Evolutionary conservation across 768 basidiomycete genomes (phyloP).

Genomic region (Cystoderma amianthinum): DNA sequence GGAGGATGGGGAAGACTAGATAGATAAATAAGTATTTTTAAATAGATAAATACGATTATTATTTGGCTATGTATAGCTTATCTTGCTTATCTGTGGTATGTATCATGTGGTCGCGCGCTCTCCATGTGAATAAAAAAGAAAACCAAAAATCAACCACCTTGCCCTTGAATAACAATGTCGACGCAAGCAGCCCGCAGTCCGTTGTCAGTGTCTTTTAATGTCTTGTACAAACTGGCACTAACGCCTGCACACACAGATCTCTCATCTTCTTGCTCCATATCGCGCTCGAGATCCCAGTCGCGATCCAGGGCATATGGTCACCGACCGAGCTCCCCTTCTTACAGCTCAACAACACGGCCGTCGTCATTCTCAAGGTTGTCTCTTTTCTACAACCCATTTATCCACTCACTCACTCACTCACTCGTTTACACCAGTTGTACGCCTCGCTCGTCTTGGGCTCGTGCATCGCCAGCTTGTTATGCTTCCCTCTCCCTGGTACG

Average conservation of each 20-base stretch:
- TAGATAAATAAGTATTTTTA: too few relatives aligned
- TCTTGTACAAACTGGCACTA: neutral
- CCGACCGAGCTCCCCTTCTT: constrained; percentile 64
- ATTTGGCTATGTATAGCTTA: too few relatives aligned
- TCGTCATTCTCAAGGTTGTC: constrained; percentile 66
- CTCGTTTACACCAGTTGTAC: constrained; percentile 47
- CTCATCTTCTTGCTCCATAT: constrained; percentile 73
- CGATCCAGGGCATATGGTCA: constrained; percentile 67
- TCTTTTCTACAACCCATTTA: neutral
- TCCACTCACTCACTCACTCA: too few relatives aligned
- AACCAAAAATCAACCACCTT: neutral
- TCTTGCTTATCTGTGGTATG: too few relatives aligned
- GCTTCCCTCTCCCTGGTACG: constrained; percentile 66
- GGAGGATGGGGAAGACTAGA: constrained; percentile 1
- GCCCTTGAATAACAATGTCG: constrained; percentile 3
- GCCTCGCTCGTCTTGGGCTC: constrained; percentile 53
- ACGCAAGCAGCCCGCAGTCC: constrained; percentile 23
- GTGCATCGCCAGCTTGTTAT: constrained; percentile 58
- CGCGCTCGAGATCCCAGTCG: constrained; percentile 72
- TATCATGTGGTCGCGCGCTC: neutral
- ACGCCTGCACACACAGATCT: constrained; percentile 21
- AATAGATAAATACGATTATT: too few relatives aligned
- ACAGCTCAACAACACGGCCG: constrained; percentile 75
- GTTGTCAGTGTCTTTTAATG: constrained; percentile 24
- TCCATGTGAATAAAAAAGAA: neutral